Evolutionary conservation across 257 asterid genomes (phyloP).

Genomic region (Prunella vulgaris): DNA sequence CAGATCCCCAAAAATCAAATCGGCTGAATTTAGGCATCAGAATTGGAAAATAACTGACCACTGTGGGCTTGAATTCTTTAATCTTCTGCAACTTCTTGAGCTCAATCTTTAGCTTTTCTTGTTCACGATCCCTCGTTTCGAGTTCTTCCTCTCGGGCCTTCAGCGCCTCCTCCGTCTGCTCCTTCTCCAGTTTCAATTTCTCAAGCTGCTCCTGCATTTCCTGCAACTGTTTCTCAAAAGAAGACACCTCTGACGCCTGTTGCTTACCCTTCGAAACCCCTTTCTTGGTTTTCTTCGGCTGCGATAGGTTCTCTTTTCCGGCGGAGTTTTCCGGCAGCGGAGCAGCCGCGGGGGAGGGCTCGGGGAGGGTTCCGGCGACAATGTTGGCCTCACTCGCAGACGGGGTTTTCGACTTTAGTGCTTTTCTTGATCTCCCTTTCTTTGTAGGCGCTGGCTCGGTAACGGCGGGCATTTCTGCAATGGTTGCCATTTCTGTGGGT

Average conservation of each 20-base stretch:
- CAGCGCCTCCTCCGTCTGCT: conserved; percentile 67
- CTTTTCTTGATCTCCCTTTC: conserved; percentile 47
- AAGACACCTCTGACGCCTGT: conserved; percentile 25
- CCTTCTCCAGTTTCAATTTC: conserved; percentile 65
- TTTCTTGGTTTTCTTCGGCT: conserved; percentile 50
- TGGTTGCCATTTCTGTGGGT: conserved; percentile 39
- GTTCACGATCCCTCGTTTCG: conserved; percentile 49
- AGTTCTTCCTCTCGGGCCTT: conserved; percentile 56
- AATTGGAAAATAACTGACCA: conserved; percentile 36
- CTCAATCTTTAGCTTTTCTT: conserved; percentile 66
- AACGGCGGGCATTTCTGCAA: conserved; percentile 30
- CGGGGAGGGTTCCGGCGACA: conserved; percentile 41
- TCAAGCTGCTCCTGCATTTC: conserved; percentile 83
- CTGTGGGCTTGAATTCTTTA: conserved; percentile 78
- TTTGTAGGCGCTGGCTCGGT: conserved; percentile 41
- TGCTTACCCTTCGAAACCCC: conserved; percentile 54
- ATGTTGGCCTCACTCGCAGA: conserved; percentile 60
- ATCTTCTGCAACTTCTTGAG: conserved; percentile 81
- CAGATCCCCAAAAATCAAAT: neutral
- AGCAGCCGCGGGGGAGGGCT: conserved; percentile 28
- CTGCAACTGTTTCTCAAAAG: conserved; percentile 64
- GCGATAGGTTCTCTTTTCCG: conserved; percentile 61
- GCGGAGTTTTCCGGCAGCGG: conserved; percentile 24
- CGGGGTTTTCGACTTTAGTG: conserved; percentile 41
- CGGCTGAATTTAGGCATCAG: neutral